These are phyloP conservation scores for Aspergillus amoenus DNA, from an alignment of 2,329 filamentous ascomycete genomes.

Conservation along the genomic window DNA sequence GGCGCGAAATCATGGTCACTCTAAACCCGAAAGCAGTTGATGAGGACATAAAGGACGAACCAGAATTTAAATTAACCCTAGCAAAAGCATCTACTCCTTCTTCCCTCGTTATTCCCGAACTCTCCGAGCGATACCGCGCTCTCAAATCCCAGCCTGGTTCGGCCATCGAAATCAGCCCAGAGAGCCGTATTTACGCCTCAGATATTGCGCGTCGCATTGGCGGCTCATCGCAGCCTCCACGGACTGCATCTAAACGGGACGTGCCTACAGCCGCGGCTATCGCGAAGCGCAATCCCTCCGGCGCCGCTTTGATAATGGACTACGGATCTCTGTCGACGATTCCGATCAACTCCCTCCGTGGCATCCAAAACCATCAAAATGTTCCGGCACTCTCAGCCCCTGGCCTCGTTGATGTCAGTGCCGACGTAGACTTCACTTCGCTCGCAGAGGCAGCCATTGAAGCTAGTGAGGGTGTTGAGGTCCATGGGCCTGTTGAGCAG, in stretches of 20 bases:
- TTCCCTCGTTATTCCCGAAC: constrained; percentile 79
- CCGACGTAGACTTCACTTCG: constrained; percentile 89
- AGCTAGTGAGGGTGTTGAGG: constrained; percentile 78
- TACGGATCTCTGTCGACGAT: constrained; percentile 80
- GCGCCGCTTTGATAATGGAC: constrained; percentile 92
- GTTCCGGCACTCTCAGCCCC: constrained; percentile 79
- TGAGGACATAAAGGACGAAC: constrained; percentile 50
- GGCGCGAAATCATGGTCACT: constrained; percentile 80
- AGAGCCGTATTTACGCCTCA: constrained; percentile 73
- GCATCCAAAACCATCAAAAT: constrained; percentile 73
- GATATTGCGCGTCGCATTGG: constrained; percentile 86
- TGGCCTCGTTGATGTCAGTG: constrained; percentile 82
- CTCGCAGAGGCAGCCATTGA: constrained; percentile 77
- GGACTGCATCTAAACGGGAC: constrained; percentile 18
- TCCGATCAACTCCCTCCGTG: constrained; percentile 84
- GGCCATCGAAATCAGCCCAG: constrained; percentile 86
- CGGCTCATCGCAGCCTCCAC: constrained; percentile 51
- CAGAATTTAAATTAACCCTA: constrained; percentile 85
- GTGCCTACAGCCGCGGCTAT: constrained; percentile 30
- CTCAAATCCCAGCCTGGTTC: constrained; percentile 68
- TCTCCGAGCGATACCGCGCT: constrained; percentile 73
- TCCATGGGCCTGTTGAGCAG: constrained; percentile 89
- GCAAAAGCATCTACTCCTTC: constrained; percentile 76
- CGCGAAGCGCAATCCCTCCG: constrained; percentile 64
- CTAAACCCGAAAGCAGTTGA: constrained; percentile 61